phyloP scores from a whole-genome alignment of 2,329 filamentous ascomycete species.

The Calonectria pseudoturangicola region DNA sequence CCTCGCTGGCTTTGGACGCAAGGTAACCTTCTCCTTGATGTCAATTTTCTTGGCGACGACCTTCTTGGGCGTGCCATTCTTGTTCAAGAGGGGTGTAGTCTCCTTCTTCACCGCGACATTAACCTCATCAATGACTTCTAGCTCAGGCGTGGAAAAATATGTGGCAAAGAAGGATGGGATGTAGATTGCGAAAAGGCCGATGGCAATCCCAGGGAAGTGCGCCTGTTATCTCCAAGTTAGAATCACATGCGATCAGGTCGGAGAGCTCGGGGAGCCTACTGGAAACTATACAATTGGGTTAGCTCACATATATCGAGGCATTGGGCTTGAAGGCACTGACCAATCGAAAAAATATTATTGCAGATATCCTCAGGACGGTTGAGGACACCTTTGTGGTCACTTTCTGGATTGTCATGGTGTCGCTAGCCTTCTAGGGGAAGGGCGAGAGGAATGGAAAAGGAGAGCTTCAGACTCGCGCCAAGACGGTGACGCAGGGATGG shows the following conservation, averaged over 20 bases:
- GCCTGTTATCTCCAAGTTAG: constrained; percentile 54
- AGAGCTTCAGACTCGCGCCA: constrained; percentile 22
- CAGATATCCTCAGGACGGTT: constrained; percentile 60
- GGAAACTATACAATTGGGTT: constrained; percentile 57
- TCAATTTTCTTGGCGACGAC: constrained; percentile 72
- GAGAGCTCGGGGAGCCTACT: constrained; percentile 52
- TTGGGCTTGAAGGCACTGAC: constrained; percentile 51
- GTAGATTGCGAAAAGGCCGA: constrained; percentile 80
- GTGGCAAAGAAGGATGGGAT: constrained; percentile 77
- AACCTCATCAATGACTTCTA: constrained; percentile 76
- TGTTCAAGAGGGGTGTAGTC: constrained; percentile 58
- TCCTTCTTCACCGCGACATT: constrained; percentile 73
- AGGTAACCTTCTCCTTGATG: constrained; percentile 77
- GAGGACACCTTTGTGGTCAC: constrained; percentile 60
- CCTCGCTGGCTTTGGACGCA: constrained; percentile 74
- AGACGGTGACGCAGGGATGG: constrained; percentile 14
- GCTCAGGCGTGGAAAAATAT: constrained; percentile 73
- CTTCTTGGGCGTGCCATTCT: constrained; percentile 58
- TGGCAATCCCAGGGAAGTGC: constrained; percentile 71
- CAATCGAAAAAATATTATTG: constrained; percentile 62
- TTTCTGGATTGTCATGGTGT: constrained; percentile 57
- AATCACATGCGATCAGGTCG: constrained; percentile 35
- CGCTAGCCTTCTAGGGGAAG: constrained; percentile 38
- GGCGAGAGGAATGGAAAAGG: constrained; percentile 32
- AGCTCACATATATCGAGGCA: constrained; percentile 29